Evolutionary conservation across 495 filamentous ascomycete species (phyloP).

Genomic region (Rhizodiscina lignyota): DNA sequence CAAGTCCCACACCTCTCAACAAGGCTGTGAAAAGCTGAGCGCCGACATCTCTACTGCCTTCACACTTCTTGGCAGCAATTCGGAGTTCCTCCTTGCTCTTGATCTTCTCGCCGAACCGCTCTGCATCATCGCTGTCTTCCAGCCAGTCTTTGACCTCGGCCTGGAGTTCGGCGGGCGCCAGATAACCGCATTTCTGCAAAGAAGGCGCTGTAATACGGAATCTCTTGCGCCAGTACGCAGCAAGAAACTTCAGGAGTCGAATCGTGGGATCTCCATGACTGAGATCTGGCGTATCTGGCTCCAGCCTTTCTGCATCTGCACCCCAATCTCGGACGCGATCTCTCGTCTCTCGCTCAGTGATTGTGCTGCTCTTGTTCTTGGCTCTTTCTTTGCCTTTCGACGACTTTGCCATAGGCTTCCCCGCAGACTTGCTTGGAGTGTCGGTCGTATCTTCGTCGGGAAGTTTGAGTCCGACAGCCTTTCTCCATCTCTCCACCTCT

Average conservation of each 20-base stretch:
- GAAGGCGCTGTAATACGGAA: constrained; percentile 66
- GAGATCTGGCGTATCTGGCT: constrained; percentile 52
- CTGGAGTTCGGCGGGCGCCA: constrained; percentile 48
- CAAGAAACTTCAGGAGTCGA: constrained; percentile 54
- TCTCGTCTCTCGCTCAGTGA: neutral
- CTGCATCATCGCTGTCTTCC: constrained; percentile 41
- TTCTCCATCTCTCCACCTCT: constrained; percentile 60
- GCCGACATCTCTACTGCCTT: constrained; percentile 75
- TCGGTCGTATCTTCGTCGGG: constrained; percentile 14
- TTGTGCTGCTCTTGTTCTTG: constrained; percentile 2
- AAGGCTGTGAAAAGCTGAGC: constrained; percentile 84
- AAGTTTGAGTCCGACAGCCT: constrained; percentile 45
- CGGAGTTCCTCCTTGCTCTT: neutral
- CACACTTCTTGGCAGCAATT: constrained; percentile 54
- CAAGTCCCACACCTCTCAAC: constrained; percentile 64
- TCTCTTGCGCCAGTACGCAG: constrained; percentile 74
- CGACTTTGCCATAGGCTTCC: too few species aligned
- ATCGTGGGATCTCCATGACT: constrained; percentile 72
- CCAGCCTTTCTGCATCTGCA: constrained; percentile 46
- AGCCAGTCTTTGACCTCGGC: constrained; percentile 47
- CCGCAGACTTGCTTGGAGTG: neutral
- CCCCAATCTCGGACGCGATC: constrained; percentile 49
- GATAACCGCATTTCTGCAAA: constrained; percentile 80
- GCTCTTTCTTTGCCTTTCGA: constrained; percentile 3
- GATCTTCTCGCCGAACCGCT: constrained; percentile 37